A percentile compares a stretch with the other conserved stretches of the same genome.
phyloP scores from a whole-genome alignment of 371 early-diverging fungal genomes.

The Rhizopus microsporus region DNA sequence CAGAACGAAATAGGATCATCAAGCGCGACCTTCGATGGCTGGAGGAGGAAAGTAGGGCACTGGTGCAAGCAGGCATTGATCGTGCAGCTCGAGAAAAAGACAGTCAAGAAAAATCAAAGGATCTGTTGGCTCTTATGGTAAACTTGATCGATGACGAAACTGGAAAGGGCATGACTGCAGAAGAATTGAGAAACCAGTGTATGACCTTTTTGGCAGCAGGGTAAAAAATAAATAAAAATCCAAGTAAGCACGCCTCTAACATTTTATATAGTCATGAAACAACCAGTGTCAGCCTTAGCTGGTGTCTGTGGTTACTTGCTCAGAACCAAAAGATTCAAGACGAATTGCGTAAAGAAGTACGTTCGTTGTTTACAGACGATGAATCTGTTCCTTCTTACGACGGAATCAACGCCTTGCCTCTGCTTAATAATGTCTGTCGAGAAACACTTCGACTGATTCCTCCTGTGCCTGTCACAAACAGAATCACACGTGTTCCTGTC shows the following conservation, averaged over 20 bases:
- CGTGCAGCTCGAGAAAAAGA: slow-evolving; percentile 16
- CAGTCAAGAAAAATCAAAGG: slow-evolving; percentile 17
- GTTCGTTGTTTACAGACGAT: slow-evolving; percentile 17
- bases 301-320: slow-evolving; percentile 58
- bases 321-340: slow-evolving; percentile 45
- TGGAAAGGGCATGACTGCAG: slow-evolving; percentile 30
- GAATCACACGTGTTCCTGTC: slow-evolving; percentile 45
- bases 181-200: slow-evolving; percentile 35
- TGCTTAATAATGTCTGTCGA: slow-evolving; percentile 55
- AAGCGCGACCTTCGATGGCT: slow-evolving; percentile 30
- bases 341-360: slow-evolving; percentile 46
- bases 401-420: slow-evolving; percentile 41
- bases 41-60: slow-evolving; percentile 38
- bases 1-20: slow-evolving; percentile 28
- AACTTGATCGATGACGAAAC: slow-evolving; percentile 36
- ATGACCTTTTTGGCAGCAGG: slow-evolving; percentile 47
- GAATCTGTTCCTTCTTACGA: slow-evolving; percentile 44
- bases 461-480: slow-evolving; percentile 50
- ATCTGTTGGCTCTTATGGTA: slow-evolving; percentile 41
- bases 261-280: slow-evolving; percentile 47
- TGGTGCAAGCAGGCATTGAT: slow-evolving; percentile 47
- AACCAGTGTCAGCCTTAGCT: slow-evolving; percentile 53
- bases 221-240: slow-evolving; percentile 23
- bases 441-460: slow-evolving; percentile 56
- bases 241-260: background rate